Conservation (phyloP, 1,284 basidiomycete genomes). For the Kwoniella shivajii region DNA sequence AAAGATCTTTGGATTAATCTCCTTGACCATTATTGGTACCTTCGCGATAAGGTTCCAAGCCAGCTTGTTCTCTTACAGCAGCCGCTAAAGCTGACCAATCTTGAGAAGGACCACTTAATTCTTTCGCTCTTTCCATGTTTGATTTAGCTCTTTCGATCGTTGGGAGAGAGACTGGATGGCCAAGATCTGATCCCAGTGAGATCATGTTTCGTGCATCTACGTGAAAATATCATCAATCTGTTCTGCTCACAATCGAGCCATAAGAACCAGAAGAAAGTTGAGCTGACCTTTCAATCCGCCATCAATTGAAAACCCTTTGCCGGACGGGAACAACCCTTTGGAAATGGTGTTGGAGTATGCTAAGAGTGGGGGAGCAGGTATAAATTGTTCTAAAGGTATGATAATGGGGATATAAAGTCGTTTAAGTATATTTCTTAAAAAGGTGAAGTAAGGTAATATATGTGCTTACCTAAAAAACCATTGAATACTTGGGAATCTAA, state of each 20-base stretch:
- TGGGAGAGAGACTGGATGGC: slow-evolving; percentile 30
- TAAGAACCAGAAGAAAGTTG: not conserved
- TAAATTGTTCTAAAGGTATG: slow-evolving; percentile 27
- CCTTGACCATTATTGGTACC: slow-evolving; percentile 19
- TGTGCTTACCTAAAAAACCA: slow-evolving; percentile 14
- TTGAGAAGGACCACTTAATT: slow-evolving; percentile 27
- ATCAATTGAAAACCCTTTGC: slow-evolving; percentile 37
- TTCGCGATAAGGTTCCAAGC: slow-evolving; percentile 26
- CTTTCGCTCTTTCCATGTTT: slow-evolving; percentile 32
- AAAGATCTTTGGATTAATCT: too few species aligned
- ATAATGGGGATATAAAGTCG: too few species aligned
- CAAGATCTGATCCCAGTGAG: slow-evolving; percentile 28
- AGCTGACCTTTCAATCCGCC: slow-evolving; percentile 45
- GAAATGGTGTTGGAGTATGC: slow-evolving; percentile 47
- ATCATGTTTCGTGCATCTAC: slow-evolving; percentile 31
- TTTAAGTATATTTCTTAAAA: too few species aligned
- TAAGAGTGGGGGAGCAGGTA: slow-evolving; percentile 41
- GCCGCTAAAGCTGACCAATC: slow-evolving; percentile 33
- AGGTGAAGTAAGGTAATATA: not conserved
- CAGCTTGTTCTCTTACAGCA: slow-evolving; percentile 27
- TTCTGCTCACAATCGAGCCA: not conserved
- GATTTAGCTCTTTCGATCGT: slow-evolving; percentile 30
- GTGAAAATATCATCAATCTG: not conserved
- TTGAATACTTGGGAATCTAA: slow-evolving; percentile 27
- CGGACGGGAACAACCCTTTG: slow-evolving; percentile 33